These are phyloP conservation scores for Ogataea saltuana DNA, from an alignment of 805 yeast genomes.

Conservation along the genomic window DNA sequence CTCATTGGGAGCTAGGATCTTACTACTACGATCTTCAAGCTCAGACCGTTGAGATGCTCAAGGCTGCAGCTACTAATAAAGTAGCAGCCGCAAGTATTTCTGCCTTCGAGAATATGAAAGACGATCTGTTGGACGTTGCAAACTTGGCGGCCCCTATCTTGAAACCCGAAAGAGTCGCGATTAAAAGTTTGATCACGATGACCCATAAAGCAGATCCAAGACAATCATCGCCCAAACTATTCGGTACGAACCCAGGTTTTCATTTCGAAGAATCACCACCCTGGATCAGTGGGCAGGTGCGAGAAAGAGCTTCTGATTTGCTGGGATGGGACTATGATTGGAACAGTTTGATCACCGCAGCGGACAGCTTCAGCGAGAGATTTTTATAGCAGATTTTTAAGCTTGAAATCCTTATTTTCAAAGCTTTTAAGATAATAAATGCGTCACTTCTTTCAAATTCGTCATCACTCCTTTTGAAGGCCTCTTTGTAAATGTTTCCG, in stretches of 20 bases:
- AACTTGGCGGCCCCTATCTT: constrained; percentile 21
- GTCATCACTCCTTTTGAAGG: no score
- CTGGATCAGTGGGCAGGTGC: constrained; percentile 8
- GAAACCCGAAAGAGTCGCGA: constrained; percentile 13
- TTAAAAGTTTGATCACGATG: constrained; percentile 13
- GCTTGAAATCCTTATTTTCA: no score
- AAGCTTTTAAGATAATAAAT: no score
- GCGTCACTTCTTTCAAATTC: no score
- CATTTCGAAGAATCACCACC: constrained; percentile 2
- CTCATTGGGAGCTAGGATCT: constrained; percentile 20
- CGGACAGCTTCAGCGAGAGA: not conserved
- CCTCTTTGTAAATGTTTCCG: no score
- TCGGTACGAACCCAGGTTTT: not conserved
- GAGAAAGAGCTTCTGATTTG: constrained; percentile 4
- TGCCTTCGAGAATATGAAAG: constrained; percentile 21
- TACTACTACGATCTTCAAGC: constrained; percentile 15
- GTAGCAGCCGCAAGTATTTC: constrained; percentile 16
- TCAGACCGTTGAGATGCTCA: constrained; percentile 15
- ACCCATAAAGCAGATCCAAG: no score
- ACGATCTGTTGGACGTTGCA: constrained; percentile 21
- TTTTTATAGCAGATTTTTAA: not conserved
- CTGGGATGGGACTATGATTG: constrained; percentile 13
- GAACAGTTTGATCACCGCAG: not conserved
- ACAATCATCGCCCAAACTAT: not conserved
- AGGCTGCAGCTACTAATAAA: constrained; percentile 18